Evolutionary conservation across 305 asterid species (phyloP).

Genomic region (Fraxinus dipetala): DNA sequence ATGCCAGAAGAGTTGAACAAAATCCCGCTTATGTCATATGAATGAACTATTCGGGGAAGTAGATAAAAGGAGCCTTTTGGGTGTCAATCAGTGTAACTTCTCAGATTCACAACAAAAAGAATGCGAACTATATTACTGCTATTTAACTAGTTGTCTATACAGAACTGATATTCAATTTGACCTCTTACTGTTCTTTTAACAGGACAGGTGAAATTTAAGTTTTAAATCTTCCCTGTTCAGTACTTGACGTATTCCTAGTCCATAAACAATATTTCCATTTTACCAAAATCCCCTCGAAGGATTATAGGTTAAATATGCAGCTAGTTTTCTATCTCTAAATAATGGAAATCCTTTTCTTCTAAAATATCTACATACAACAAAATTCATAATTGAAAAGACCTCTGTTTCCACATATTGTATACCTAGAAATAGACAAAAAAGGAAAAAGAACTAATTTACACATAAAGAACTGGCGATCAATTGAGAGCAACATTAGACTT

Average conservation of each 20-base stretch:
- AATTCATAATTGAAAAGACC: background rate
- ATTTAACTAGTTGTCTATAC: background rate
- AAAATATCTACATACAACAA: background rate
- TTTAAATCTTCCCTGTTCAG: background rate
- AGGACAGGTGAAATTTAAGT: background rate
- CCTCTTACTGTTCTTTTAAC: background rate
- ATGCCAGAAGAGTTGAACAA: background rate
- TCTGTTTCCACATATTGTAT: background rate
- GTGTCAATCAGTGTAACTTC: background rate
- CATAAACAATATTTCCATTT: background rate
- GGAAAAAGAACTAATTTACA: background rate
- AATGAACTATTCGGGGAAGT: background rate
- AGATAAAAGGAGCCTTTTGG: background rate
- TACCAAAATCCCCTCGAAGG: background rate
- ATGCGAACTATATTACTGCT: background rate
- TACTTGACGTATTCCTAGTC: background rate
- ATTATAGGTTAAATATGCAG: background rate
- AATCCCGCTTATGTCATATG: background rate
- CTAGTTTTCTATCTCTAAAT: background rate
- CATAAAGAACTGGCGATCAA: background rate
- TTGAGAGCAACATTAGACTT: background rate
- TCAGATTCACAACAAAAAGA: background rate
- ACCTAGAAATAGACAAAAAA: background rate
- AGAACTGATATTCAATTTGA: background rate
- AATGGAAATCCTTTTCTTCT: background rate